Evolutionary conservation across 2,329 filamentous ascomycete species (phyloP).

Genomic region (Claviceps capensis): DNA sequence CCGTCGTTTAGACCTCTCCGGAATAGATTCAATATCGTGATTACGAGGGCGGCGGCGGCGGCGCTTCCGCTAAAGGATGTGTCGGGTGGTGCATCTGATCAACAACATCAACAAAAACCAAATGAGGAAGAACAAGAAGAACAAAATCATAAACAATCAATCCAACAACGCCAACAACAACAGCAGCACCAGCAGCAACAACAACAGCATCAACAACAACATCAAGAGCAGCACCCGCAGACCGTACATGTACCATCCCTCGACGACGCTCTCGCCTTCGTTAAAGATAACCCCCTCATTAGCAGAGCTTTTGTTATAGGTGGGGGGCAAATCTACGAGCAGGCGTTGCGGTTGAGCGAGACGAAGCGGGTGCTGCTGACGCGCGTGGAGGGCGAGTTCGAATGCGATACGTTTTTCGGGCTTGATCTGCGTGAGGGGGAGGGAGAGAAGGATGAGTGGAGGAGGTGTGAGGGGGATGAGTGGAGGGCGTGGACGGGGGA

Average conservation of each 20-base stretch:
- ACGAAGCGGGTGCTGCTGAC: constrained; percentile 56
- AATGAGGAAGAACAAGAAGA: too few species aligned
- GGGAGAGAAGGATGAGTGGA: constrained; percentile 35
- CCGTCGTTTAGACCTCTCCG: constrained; percentile 63
- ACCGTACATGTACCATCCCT: constrained; percentile 46
- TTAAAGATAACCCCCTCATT: constrained; percentile 25
- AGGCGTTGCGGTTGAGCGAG: constrained; percentile 47
- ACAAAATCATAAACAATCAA: too few species aligned
- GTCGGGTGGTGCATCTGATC: too few species aligned
- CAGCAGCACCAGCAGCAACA: neutral
- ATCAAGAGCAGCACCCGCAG: constrained; percentile 10
- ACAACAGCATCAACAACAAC: neutral
- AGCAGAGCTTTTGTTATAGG: constrained; percentile 75
- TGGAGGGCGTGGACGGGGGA: constrained; percentile 55
- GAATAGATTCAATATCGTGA: constrained; percentile 67
- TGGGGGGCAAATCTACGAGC: constrained; percentile 70
- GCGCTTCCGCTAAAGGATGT: neutral
- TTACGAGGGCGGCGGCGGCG: constrained; percentile 40
- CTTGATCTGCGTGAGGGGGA: constrained; percentile 33
- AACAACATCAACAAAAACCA: too few species aligned
- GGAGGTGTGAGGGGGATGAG: constrained; percentile 32
- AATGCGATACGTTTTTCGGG: constrained; percentile 65
- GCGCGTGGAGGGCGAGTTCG: constrained; percentile 52
- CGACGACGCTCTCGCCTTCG: constrained; percentile 39
- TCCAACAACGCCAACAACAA: too few species aligned